These are phyloP conservation scores for Protea cynaroides DNA, from an alignment of 164 flowering plant genomes.

Conservation along the genomic window DNA sequence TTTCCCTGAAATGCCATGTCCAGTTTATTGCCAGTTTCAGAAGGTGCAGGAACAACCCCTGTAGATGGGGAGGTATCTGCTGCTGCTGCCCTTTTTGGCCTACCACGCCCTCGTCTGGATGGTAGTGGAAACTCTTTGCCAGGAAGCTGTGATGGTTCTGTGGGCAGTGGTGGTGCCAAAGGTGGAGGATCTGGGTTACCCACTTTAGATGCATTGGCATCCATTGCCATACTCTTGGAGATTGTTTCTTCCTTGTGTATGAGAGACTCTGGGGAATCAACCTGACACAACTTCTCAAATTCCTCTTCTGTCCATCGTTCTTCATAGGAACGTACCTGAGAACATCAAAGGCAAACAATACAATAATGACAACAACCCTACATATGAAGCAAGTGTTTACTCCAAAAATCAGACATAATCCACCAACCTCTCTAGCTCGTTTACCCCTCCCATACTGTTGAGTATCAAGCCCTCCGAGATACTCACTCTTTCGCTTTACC, in stretches of 20 bases:
- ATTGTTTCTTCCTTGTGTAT: slow-evolving; percentile 34
- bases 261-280: slow-evolving; percentile 68
- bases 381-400: neutral
- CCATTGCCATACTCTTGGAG: slow-evolving; percentile 26
- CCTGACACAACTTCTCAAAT: slow-evolving; percentile 93
- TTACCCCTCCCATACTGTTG: slow-evolving; percentile 97
- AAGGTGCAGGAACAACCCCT: slow-evolving; percentile 12
- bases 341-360: neutral
- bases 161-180: slow-evolving; percentile 8
- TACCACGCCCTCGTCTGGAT: slow-evolving; percentile 83
- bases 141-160: slow-evolving; percentile 11
- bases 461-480: slow-evolving; percentile 66
- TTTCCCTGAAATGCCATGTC: slow-evolving; percentile 22
- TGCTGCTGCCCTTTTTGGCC: slow-evolving; percentile 64
- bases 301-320: slow-evolving; percentile 99
- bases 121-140: slow-evolving; percentile 26
- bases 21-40: slow-evolving; percentile 10
- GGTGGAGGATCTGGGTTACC: slow-evolving; percentile 9
- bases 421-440: slow-evolving; percentile 92
- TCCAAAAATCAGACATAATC: neutral
- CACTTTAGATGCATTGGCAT: slow-evolving; percentile 23
- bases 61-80: slow-evolving; percentile 21
- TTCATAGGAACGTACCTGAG: slow-evolving; percentile 94
- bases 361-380: neutral
- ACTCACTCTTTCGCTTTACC: slow-evolving; percentile 58